These are phyloP conservation scores for Plasmodium relictum DNA, from an alignment of 169 alveolate genomes.

Conservation along the genomic window DNA sequence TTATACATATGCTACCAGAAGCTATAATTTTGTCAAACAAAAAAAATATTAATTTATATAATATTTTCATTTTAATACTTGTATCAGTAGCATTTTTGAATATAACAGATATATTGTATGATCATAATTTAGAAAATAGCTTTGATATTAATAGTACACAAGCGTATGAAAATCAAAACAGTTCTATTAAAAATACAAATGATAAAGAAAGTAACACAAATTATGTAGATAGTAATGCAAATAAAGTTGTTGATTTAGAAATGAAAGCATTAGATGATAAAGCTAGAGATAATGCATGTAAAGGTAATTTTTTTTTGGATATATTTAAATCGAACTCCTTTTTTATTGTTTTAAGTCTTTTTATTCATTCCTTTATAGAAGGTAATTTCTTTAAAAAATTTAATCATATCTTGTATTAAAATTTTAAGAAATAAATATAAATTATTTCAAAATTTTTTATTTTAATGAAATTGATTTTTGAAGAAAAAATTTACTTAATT, in stretches of 20 bases:
- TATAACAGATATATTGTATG: slow-evolving; percentile 69
- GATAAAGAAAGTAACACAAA: slow-evolving; percentile 30
- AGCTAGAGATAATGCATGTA: slow-evolving; percentile 9
- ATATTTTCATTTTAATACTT: slow-evolving; percentile 53
- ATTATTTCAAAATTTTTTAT: too few relatives aligned
- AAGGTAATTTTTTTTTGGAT: slow-evolving; percentile 35
- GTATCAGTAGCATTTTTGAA: slow-evolving; percentile 66
- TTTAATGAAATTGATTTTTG: too few relatives aligned
- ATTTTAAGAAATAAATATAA: not conserved
- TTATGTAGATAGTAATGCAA: slow-evolving; percentile 8
- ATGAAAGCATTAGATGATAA: slow-evolving; percentile 19
- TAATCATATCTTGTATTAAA: slow-evolving; percentile 1
- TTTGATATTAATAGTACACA: slow-evolving; percentile 42
- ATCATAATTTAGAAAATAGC: slow-evolving; percentile 45
- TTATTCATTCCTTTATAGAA: slow-evolving; percentile 72
- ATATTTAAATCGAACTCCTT: slow-evolving; percentile 58
- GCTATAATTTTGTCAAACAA: slow-evolving; percentile 55
- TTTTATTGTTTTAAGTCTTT: slow-evolving; percentile 73
- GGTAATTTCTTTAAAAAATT: slow-evolving; percentile 30
- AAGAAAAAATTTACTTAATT: not conserved
- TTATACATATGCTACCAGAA: slow-evolving; percentile 73
- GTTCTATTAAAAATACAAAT: slow-evolving; percentile 16
- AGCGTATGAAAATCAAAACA: slow-evolving; percentile 23
- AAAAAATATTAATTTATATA: slow-evolving; percentile 46
- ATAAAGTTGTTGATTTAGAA: slow-evolving; percentile 38